Base-by-base conservation (phyloP, 2,329 filamentous ascomycete genomes). In the Cladosporium cucumerinum region DNA sequence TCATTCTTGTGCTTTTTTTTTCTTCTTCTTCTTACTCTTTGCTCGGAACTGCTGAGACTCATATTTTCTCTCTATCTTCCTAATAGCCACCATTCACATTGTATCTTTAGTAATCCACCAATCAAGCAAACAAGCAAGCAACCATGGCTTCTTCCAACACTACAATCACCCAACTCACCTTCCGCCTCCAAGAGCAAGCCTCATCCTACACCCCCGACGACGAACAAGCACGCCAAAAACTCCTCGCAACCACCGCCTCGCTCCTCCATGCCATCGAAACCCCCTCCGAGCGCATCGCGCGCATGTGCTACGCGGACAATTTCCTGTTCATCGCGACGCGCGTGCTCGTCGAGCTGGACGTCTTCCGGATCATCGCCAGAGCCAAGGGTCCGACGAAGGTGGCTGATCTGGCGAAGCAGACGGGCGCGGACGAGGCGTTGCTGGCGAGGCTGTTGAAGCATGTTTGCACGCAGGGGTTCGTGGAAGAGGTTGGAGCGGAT, bases 391-490 rank as follows among this genome's bases (percentile, higher is more conserved):
- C 60, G 3, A 34, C 54, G 28, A 55, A 51, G 7, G 60, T 55
- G 1, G 6, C 16, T 3, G 32, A 55, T 10, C 16, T 62, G 32
- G 60, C 49, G 3, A n/a, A 62, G 49, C 28, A 46, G 32, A 39
- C 60, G 7, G 49, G 49, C 3, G 49, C 60, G 3, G 60, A 62
- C n/a, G 49, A 14, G 10, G 34, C 23, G n/a, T 26, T 62, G 32
- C 32, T 62, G 25, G 60, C 48, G 23, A 46, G 60, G 12, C 1
- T 62, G 49, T 36, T 62, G n/a, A 62, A 62, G 23, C 60, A 62
- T 55, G 49, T 55, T 16, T 62, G 60, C 18, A 55, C 60, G 23
- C 60, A 62, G 14, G 60, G 49, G 7, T 62, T 62, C n/a, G 60
- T 55, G 23, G 11, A 55, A 3, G 60, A 62, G 28, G 23, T 30